These are phyloP conservation scores for Leucosporidium yakuticum DNA, from an alignment of 768 basidiomycete genomes.

Conservation along the genomic window DNA sequence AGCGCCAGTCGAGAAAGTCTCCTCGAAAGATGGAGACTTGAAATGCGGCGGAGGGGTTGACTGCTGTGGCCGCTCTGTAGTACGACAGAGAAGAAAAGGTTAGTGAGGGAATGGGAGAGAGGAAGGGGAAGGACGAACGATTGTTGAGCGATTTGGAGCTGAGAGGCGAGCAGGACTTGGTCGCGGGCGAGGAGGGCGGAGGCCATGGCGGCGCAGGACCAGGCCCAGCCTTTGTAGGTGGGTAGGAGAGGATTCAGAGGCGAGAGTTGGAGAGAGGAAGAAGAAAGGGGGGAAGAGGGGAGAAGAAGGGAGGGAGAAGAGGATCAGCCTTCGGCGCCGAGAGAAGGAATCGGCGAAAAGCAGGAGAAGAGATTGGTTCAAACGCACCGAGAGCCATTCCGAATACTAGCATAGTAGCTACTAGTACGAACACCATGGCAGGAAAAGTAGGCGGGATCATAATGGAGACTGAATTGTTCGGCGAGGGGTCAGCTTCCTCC, in stretches of 20 bases:
- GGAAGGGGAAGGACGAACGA: conserved; percentile 31
- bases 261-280: no score
- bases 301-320: no score
- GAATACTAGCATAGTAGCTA: conserved; percentile 12
- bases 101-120: no score
- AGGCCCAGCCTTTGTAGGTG: conserved; percentile 48
- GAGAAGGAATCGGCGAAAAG: no score
- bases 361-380: no score
- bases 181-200: conserved; percentile 47
- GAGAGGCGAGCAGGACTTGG: conserved; percentile 33
- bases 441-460: conserved; percentile 30
- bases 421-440: conserved; percentile 15
- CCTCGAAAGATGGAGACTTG: conserved; percentile 51
- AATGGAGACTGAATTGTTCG: conserved; percentile 1
- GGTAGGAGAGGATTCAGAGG: no score
- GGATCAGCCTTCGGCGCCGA: no score
- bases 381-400: conserved; percentile 38
- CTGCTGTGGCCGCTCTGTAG: no score
- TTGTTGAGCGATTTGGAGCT: conserved; percentile 34
- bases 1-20: conserved; percentile 51
- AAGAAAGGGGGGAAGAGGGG: no score
- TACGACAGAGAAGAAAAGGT: no score
- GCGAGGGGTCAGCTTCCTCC: neutral
- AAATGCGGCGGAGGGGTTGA: conserved; percentile 24
- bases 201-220: conserved; percentile 55